Conservation (phyloP, 768 basidiomycete genomes). For the Mycena haematopus region DNA sequence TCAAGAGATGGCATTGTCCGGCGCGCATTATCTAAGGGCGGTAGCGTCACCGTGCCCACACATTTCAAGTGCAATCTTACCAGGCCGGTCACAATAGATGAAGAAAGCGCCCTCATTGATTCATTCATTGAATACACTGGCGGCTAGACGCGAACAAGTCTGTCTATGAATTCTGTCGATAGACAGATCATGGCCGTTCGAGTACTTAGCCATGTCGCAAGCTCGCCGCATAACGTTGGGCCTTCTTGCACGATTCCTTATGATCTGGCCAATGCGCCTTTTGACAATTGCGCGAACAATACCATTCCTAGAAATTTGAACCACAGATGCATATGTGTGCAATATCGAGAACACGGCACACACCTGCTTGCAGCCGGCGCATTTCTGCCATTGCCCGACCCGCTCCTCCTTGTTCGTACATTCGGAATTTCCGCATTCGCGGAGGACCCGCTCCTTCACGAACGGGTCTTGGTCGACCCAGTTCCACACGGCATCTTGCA, state of each 20-base stretch:
- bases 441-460: slow-evolving; percentile 39
- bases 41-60: no score
- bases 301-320: not conserved
- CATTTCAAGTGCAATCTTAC: no score
- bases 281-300: not conserved
- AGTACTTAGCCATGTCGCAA: no score
- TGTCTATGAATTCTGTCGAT: no score
- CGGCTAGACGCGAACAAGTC: no score
- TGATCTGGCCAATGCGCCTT: not conserved
- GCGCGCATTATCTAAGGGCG: no score
- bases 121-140: no score
- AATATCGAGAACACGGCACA: not conserved
- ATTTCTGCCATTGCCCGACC: slow-evolving; percentile 25
- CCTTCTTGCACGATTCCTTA: not conserved
- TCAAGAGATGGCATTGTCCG: no score
- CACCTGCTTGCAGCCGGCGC: not conserved
- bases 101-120: no score
- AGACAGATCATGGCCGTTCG: no score
- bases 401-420: not conserved
- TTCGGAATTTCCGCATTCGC: not conserved
- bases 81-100: no score
- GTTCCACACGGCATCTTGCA: slow-evolving; percentile 48
- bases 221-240: not conserved
- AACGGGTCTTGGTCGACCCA: slow-evolving; percentile 47
- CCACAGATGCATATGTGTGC: not conserved